Percentiles rank a stretch among this genome's conserved stretches.
Conservation (phyloP, 2,329 filamentous ascomycete species). For the Huntiella omanensis region DNA sequence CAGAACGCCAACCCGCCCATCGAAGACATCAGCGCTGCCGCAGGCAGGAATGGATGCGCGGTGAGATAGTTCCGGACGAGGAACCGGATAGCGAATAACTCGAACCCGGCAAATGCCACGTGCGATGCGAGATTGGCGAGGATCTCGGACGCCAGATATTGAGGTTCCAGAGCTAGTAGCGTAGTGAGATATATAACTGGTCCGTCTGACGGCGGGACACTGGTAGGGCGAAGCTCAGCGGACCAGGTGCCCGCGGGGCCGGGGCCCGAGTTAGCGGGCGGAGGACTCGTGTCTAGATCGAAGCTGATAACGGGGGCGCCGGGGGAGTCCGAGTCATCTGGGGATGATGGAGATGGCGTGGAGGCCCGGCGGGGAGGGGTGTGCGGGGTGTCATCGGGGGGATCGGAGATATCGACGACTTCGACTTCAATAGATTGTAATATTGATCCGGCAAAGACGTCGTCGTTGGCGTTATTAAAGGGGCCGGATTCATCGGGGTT, state of each 20-base stretch:
- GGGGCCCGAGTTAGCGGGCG: conserved; percentile 24
- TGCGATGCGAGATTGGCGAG: conserved; percentile 25
- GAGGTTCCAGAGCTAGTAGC: conserved; percentile 28
- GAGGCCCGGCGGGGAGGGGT: not conserved
- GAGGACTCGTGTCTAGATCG: conserved; percentile 35
- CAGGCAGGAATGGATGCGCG: conserved; percentile 16
- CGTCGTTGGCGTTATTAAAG: too few species aligned
- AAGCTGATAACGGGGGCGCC: conserved; percentile 38
- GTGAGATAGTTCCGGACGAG: conserved; percentile 23
- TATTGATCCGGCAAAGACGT: too few species aligned
- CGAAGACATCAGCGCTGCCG: conserved; percentile 16
- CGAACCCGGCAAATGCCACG: conserved; percentile 26
- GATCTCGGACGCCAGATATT: conserved; percentile 29
- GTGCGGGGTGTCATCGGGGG: too few species aligned
- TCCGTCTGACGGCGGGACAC: conserved; percentile 10
- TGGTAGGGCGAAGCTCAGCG: conserved; percentile 36
- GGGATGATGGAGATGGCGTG: not conserved
- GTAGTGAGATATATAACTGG: conserved; percentile 26
- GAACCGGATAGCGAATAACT: conserved; percentile 26
- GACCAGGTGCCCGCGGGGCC: conserved; percentile 35
- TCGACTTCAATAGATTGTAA: too few species aligned
- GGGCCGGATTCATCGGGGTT: too few species aligned
- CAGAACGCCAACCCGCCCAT: conserved; percentile 13
- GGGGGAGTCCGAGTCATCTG: not conserved
- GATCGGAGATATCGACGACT: too few species aligned